phyloP scores from a whole-genome alignment of 805 yeast genomes.

The Tetrapisispora taiwanensis region DNA sequence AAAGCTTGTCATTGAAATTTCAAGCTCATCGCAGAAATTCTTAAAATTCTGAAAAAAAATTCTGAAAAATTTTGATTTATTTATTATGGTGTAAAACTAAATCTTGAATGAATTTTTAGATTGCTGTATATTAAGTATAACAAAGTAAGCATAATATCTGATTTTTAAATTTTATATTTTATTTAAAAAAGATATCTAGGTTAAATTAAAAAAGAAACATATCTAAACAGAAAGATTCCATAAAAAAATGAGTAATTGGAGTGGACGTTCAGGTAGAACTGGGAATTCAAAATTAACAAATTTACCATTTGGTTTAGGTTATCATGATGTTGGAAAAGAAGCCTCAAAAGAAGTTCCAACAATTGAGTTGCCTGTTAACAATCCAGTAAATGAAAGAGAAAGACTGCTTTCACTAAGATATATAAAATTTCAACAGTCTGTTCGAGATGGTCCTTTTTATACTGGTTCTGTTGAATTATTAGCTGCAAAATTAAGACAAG shows the following conservation, averaged over 20 bases:
- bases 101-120: too few relatives aligned
- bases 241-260: not conserved
- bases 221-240: too few relatives aligned
- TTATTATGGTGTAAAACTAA: not conserved
- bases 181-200: too few relatives aligned
- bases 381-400: constrained; percentile 43
- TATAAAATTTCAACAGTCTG: constrained; percentile 41
- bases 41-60: not conserved
- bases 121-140: too few relatives aligned
- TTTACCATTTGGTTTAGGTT: constrained; percentile 67
- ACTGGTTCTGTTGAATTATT: constrained; percentile 39
- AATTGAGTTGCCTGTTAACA: constrained; percentile 54
- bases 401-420: constrained; percentile 43
- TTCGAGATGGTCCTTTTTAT: constrained; percentile 57
- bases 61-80: not conserved
- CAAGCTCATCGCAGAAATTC: constrained; percentile 1
- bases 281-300: constrained; percentile 31
- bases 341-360: constrained; percentile 33
- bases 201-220: too few relatives aligned
- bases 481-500: constrained; percentile 11
- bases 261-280: constrained; percentile 30
- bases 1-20: not conserved
- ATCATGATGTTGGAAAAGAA: constrained; percentile 42
- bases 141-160: too few relatives aligned
- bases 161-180: too few relatives aligned